Percentiles rank a stretch among this genome's conserved stretches.
Evolutionary conservation across 768 basidiomycete species (phyloP).

Genomic region (Arthromyces matolae): DNA sequence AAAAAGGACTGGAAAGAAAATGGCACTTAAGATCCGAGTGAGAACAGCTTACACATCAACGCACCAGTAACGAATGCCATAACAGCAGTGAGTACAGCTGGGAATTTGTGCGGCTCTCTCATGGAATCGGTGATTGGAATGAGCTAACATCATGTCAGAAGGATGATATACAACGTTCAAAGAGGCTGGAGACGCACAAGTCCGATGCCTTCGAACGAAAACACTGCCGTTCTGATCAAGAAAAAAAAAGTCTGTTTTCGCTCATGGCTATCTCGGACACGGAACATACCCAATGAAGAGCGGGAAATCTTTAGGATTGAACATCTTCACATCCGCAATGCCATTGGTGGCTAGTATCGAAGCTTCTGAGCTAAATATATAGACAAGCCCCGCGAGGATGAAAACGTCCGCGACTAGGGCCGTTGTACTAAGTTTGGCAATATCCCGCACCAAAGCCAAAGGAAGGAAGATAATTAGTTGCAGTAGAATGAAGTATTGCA

Average conservation of each 20-base stretch:
- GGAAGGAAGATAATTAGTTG: constrained; percentile 89
- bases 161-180: not conserved
- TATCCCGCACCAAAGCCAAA: constrained; percentile 82
- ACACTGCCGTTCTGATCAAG: constrained; percentile 82
- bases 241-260: not conserved
- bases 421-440: constrained; percentile 91
- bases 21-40: too few species aligned
- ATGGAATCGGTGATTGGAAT: constrained; percentile 98
- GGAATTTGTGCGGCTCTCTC: constrained; percentile 93
- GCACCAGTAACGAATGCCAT: constrained; percentile 81
- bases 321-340: constrained; percentile 74
- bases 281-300: constrained; percentile 75
- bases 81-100: constrained; percentile 79
- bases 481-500: constrained; percentile 77
- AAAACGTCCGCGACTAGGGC: constrained; percentile 93
- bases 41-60: too few species aligned
- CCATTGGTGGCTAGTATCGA: constrained; percentile 63
- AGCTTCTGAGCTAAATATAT: constrained; percentile 87
- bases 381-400: constrained; percentile 83
- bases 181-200: constrained; percentile 47
- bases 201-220: constrained; percentile 97
- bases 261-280: not conserved
- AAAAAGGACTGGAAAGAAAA: constrained; percentile 58
- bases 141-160: constrained; percentile 39
- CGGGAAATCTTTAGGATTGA: constrained; percentile 88